Evolutionary conservation across 371 early-diverging fungal genomes (phyloP), one percentile per base, ranked within the genome.

Genomic region (Nematocida displodere): DNA sequence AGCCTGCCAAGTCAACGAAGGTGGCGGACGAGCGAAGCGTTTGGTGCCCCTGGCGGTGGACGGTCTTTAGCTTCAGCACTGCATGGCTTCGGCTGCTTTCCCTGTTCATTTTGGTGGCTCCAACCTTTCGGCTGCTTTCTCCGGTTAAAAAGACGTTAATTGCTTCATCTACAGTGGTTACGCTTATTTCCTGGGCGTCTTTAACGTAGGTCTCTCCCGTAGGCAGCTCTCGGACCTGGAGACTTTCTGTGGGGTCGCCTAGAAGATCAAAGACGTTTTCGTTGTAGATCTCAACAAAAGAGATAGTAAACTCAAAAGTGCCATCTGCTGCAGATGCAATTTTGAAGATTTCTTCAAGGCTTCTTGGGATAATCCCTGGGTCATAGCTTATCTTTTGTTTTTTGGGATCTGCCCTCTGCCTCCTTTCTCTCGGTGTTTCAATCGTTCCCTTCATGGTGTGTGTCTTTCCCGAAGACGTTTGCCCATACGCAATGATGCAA

Each of bases 1-100:
- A 91, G 26, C 99, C 99, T 34, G 99, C 99, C 78, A 99, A 84
- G 86, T 99, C 99, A 44, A 99, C 97, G 87, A 99, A 97, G 80
- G 56, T 55, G 37, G 77, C 24, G 39, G 66, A 61, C 8, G 71
- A 66, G 5, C 40, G 26, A 13, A 52, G 26, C 11, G 56, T 56
- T 33, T 54, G 26, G 15, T 44, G 44, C 13, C 65, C 39, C 22
- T 77, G 37, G n/a, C 54, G 31, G n/a, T 50, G 40, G 4, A 62
- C 29, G 13, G 52, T 75, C n/a, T n/a, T n/a, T 28, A 94, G 91
- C 78, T 94, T 91, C 39, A 91, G 89, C 7, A 86, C 85, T 26
- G 89, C 82, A 37, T 79, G 66, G 24, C 53, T 76, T 22, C 65
- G n/a, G 40, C 59, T 54, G 61, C 65, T 79, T 48, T 77, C 54